These are phyloP conservation scores for Nemania bipapillata DNA, from an alignment of 2,329 filamentous ascomycete species.

Conservation along the genomic window DNA sequence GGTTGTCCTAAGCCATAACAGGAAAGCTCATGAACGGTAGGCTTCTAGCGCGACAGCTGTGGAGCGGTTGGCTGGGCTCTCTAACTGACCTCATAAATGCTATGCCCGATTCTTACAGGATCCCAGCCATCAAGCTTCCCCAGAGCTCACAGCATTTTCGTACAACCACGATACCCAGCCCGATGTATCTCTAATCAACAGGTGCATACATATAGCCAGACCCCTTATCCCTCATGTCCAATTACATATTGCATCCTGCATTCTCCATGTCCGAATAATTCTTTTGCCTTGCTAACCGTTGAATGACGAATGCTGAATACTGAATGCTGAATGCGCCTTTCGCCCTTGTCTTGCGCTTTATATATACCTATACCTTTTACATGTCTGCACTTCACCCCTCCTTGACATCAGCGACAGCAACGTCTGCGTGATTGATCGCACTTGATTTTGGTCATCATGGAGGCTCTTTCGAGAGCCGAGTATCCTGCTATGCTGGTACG, in stretches of 20 bases:
- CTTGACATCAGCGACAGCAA: constrained; percentile 37
- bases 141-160: constrained; percentile 29
- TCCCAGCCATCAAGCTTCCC: constrained; percentile 33
- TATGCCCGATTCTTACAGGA: constrained; percentile 28
- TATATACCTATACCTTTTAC: constrained; percentile 42
- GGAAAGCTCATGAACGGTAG: constrained; percentile 11
- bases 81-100: constrained; percentile 38
- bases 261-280: constrained; percentile 39
- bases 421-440: constrained; percentile 49
- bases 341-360: constrained; percentile 28
- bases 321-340: constrained; percentile 30
- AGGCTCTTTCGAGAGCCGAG: constrained; percentile 83
- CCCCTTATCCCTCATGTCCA: constrained; percentile 8
- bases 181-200: constrained; percentile 32
- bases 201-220: constrained; percentile 16
- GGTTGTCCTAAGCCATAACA: constrained; percentile 14
- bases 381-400: constrained; percentile 48
- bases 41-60: constrained; percentile 22
- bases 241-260: constrained; percentile 4
- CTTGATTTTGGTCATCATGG: constrained; percentile 62
- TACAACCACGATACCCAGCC: constrained; percentile 6
- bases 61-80: constrained; percentile 33
- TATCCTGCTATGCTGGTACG: constrained; percentile 95
- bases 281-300: constrained; percentile 11
- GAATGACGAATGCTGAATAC: too few relatives aligned